Percentiles rank a stretch among this genome's conserved stretches.
phyloP scores from a whole-genome alignment of 2,329 filamentous ascomycete genomes.

The Neofusicoccum sp. region DNA sequence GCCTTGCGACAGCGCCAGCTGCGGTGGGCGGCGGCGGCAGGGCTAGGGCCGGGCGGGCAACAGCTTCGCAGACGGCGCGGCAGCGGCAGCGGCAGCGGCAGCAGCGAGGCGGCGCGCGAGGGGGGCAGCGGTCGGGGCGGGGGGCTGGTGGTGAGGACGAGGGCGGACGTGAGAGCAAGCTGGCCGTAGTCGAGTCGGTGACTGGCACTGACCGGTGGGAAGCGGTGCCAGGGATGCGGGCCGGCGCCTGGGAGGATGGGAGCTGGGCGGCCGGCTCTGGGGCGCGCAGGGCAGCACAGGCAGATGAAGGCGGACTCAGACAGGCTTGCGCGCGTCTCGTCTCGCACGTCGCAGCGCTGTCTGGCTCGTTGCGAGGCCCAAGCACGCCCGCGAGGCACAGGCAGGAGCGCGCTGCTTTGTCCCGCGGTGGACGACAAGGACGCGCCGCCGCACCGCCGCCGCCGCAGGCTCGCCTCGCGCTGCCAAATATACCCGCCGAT shows the following conservation, averaged over 20 bases:
- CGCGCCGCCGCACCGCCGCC: neutral
- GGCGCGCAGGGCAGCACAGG: constrained; percentile 9
- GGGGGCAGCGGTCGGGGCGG: neutral
- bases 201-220: constrained; percentile 15
- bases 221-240: constrained; percentile 12
- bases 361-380: constrained; percentile 18
- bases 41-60: neutral
- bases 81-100: neutral
- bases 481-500: constrained; percentile 19
- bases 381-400: constrained; percentile 18
- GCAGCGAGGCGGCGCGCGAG: neutral
- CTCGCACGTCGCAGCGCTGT: constrained; percentile 16
- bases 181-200: constrained; percentile 16
- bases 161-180: neutral
- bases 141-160: constrained; percentile 2
- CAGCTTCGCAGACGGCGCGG: neutral
- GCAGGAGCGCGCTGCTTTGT: constrained; percentile 16
- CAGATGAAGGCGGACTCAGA: constrained; percentile 12
- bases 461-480: neutral
- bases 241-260: constrained; percentile 3
- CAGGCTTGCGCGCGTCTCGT: constrained; percentile 10
- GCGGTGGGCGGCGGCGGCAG: constrained; percentile 14
- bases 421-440: neutral
- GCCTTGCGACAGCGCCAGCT: constrained; percentile 23
- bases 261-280: constrained; percentile 4